Conservation (phyloP, 2,329 filamentous ascomycete genomes). For the Aspergillus tubingensis region DNA sequence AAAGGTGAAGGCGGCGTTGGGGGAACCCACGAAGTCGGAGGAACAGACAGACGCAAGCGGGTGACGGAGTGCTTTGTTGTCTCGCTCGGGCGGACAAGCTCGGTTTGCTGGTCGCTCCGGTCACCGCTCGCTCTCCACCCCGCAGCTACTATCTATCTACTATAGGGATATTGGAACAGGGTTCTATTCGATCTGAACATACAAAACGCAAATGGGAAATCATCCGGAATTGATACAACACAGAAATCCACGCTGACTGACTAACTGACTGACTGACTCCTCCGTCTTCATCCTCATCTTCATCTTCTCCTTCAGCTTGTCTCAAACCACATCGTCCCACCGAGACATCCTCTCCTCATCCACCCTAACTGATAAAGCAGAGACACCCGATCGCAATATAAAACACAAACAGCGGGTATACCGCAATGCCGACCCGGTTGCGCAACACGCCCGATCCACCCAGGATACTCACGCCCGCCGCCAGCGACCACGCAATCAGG, state of each 20-base stretch:
- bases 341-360: background rate
- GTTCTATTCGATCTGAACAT: background rate
- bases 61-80: conserved; percentile 28
- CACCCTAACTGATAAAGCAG: conserved; percentile 85
- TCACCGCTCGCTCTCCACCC: conserved; percentile 28
- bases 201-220: background rate
- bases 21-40: conserved; percentile 1
- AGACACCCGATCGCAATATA: conserved; percentile 90
- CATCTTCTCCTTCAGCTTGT: background rate
- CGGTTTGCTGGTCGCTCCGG: conserved; percentile 20
- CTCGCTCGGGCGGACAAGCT: conserved; percentile 12
- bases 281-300: background rate
- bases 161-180: background rate
- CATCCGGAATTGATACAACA: background rate
- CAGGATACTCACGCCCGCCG: conserved; percentile 92
- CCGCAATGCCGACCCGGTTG: conserved; percentile 89
- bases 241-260: background rate
- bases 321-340: background rate
- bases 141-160: background rate
- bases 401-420: conserved; percentile 93
- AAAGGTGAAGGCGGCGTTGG: conserved; percentile 7
- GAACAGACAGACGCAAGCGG: conserved; percentile 12
- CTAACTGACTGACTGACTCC: no score
- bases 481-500: conserved; percentile 87
- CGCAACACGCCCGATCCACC: conserved; percentile 94